These are phyloP conservation scores for Vanrija humicola DNA, from an alignment of 1,284 basidiomycete species.

Conservation along the genomic window DNA sequence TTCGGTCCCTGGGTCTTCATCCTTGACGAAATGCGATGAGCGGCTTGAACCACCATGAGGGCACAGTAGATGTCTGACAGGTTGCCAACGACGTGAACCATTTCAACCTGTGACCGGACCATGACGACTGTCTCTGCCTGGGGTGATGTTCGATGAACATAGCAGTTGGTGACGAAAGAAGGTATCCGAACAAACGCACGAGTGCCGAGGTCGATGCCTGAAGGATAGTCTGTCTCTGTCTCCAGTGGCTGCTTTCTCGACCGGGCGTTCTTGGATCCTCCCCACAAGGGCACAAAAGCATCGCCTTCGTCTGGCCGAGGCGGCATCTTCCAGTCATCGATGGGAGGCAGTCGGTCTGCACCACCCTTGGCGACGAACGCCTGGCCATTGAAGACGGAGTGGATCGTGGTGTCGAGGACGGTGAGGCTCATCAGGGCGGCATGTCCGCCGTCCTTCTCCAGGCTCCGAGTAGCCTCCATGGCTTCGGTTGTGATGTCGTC, in stretches of 20 bases:
- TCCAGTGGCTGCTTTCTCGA: too few species aligned
- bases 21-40: too few species aligned
- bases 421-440: slow-evolving; percentile 40
- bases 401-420: slow-evolving; percentile 28
- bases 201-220: too few species aligned
- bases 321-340: not conserved
- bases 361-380: slow-evolving; percentile 27
- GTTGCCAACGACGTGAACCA: too few species aligned
- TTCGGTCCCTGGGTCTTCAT: too few species aligned
- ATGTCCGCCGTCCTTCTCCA: slow-evolving; percentile 36
- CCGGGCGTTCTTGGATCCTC: not conserved
- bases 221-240: too few species aligned
- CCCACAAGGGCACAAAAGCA: not conserved
- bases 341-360: slow-evolving; percentile 10
- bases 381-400: slow-evolving; percentile 43
- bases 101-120: too few species aligned
- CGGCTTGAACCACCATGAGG: not conserved
- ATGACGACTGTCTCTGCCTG: too few species aligned
- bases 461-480: slow-evolving; percentile 53
- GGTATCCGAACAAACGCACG: too few species aligned
- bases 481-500: slow-evolving; percentile 62
- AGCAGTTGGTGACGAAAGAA: too few species aligned
- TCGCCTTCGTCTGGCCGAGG: slow-evolving; percentile 11
- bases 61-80: not conserved
- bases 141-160: too few species aligned